Evolutionary conservation across 345 rosid genomes (phyloP).

Genomic region (Barbarea vulgaris): DNA sequence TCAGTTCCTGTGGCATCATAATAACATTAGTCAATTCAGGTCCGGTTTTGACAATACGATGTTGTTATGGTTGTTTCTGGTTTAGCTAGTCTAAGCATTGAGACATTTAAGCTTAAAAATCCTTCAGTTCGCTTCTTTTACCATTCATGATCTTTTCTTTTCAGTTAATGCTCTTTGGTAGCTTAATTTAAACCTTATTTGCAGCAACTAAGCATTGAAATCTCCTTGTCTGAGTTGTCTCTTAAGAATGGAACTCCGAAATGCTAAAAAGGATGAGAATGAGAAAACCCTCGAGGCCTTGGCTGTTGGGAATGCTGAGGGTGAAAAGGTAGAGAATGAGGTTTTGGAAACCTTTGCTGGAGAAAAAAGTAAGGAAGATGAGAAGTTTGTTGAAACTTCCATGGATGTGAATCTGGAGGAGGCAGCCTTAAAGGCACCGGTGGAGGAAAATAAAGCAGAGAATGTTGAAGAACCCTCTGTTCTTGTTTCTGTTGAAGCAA

Average conservation of each 20-base stretch:
- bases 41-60: not conserved
- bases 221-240: conserved; percentile 22
- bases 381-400: not conserved
- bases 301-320: conserved; percentile 7
- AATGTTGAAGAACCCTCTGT: not conserved
- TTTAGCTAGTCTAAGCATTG: not conserved
- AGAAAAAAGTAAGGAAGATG: not conserved
- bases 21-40: not conserved
- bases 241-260: conserved; percentile 18
- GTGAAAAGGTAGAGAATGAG: not conserved
- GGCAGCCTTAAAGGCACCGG: not conserved
- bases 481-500: conserved; percentile 23
- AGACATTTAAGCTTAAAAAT: not conserved
- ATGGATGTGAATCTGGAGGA: conserved; percentile 14
- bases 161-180: not conserved
- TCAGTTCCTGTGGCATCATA: not conserved
- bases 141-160: not conserved
- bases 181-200: not conserved
- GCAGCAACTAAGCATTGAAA: conserved; percentile 15
- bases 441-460: conserved; percentile 18
- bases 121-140: not conserved
- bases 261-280: conserved; percentile 4
- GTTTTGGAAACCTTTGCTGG: conserved; percentile 16
- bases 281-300: conserved; percentile 17
- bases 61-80: not conserved